Evolutionary conservation across 805 yeast species (phyloP).

Genomic region (Candida anglica): DNA sequence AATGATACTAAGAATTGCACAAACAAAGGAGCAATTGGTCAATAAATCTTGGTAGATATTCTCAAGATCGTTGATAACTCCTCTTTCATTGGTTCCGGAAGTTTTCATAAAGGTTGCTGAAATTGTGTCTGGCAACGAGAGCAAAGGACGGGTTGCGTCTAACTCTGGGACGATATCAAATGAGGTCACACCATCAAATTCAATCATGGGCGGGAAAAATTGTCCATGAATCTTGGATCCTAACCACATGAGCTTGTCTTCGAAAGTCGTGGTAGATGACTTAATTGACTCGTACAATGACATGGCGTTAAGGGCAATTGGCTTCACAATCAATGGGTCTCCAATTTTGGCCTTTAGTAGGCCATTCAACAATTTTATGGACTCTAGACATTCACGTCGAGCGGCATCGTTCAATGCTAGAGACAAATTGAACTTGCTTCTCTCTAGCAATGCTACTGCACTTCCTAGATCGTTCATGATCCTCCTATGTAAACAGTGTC

Average conservation of each 20-base stretch:
- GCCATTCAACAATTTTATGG: constrained; percentile 20
- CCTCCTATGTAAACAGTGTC: no score
- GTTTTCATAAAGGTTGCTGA: no score
- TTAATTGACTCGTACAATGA: constrained; percentile 15
- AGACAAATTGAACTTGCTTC: neutral
- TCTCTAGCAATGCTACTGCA: neutral
- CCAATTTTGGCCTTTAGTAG: constrained; percentile 13
- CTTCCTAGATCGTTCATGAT: neutral
- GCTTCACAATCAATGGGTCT: no score
- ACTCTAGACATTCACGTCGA: constrained; percentile 15
- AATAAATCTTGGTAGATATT: constrained; percentile 46
- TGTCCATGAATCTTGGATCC: constrained; percentile 14
- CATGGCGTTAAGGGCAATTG: no score
- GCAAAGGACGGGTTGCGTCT: no score
- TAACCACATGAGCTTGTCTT: constrained; percentile 23
- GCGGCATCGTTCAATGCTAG: constrained; percentile 7
- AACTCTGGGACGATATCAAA: no score
- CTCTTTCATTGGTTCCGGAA: no score
- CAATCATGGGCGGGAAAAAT: constrained; percentile 17
- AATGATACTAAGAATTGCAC: constrained; percentile 54
- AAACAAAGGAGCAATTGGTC: constrained; percentile 75
- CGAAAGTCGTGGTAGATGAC: constrained; percentile 1
- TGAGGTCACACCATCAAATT: constrained; percentile 11
- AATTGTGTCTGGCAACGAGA: no score
- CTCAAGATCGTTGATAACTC: constrained; percentile 22